Evolutionary conservation across 352 stramenopile genomes (phyloP), one percentile per base, ranked within the genome.

Genomic region (Pythium phragmiticola): DNA sequence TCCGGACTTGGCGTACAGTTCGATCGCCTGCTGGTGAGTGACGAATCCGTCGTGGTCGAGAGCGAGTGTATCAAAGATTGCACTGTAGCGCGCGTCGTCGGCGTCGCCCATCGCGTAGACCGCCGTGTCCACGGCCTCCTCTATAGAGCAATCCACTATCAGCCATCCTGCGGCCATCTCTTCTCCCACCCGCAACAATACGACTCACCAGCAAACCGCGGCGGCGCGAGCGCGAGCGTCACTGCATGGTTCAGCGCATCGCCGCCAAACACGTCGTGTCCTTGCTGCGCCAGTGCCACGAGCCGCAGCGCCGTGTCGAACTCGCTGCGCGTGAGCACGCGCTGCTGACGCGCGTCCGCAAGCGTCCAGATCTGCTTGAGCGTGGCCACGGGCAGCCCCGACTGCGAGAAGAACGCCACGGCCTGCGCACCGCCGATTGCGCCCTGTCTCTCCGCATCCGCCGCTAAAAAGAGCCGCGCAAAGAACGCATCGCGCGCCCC

Each of bases 361-460:
- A 72, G 64, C 59, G 65, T 65, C 70, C 70, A 76, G 19, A 76
- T 68, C 37, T 65, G 70, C 66, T 74, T 76, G 51, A 76, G 65
- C 63, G 66, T 67, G 13, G 62, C 41, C 51, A 70, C 63, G 16
- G 66, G 66, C 52, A 76, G 64, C 28, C 53, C 51, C 41, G 70
- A 41, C 11, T 47, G 63, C 14, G 58, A 57, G 52, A 76, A 76
- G 48, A 76, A 76, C 7, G 55, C 62, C 19, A 76, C 70, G 37
- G 66, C 70, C 50, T 66, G 58, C 2, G 50, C 52, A 21, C 70
- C 70, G 41, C 66, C 62, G 39, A 75, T 57, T 41, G 54, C 49
- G 19, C 49, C 30, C 23, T 57, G 53, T n/a, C 68, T 53, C 55
- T 58, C 63, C 0, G 41, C 34, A 46, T 75, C 68, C 6, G 68